phyloP scores from a whole-genome alignment of 2,329 filamentous ascomycete genomes.

The Aschersonia sp. region DNA sequence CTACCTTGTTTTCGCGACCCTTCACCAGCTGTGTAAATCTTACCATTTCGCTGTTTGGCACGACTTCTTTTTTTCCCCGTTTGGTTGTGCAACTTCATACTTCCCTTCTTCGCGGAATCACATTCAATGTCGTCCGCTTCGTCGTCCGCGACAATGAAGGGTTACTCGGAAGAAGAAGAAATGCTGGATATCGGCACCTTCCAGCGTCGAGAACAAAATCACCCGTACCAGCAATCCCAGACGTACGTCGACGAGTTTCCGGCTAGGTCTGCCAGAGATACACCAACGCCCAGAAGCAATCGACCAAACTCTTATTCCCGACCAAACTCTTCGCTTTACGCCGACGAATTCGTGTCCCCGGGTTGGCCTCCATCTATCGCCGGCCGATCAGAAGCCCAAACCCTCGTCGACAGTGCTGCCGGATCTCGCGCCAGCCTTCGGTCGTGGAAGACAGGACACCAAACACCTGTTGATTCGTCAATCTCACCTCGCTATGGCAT shows the following conservation, averaged over 20 bases:
- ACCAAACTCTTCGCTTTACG: constrained; percentile 1
- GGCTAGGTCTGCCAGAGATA: neutral
- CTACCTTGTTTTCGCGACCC: neutral
- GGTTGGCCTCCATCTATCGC: constrained; percentile 8
- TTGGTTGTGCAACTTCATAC: neutral
- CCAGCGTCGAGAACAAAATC: constrained; percentile 11
- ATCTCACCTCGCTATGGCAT: constrained; percentile 4
- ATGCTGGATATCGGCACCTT: constrained; percentile 20
- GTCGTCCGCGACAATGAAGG: constrained; percentile 11
- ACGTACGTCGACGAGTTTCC: constrained; percentile 7
- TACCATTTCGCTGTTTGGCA: neutral
- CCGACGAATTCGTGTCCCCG: constrained; percentile 4
- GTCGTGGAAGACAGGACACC: constrained; percentile 9
- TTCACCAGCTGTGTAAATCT: neutral
- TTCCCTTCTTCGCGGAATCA: neutral
- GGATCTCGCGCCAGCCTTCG: constrained; percentile 10
- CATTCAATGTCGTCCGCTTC: neutral
- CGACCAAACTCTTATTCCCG: constrained; percentile 1
- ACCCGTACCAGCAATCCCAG: constrained; percentile 12
- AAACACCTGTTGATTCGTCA: constrained; percentile 6
- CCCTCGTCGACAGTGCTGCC: constrained; percentile 13
- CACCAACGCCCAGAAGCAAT: constrained; percentile 1
- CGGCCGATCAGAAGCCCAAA: constrained; percentile 13
- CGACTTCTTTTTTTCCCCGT: neutral
- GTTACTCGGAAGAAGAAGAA: constrained; percentile 16